Percentiles rank a stretch among this genome's conserved stretches.
Conservation (phyloP, 495 filamentous ascomycete genomes). For the Physcia stellaris region DNA sequence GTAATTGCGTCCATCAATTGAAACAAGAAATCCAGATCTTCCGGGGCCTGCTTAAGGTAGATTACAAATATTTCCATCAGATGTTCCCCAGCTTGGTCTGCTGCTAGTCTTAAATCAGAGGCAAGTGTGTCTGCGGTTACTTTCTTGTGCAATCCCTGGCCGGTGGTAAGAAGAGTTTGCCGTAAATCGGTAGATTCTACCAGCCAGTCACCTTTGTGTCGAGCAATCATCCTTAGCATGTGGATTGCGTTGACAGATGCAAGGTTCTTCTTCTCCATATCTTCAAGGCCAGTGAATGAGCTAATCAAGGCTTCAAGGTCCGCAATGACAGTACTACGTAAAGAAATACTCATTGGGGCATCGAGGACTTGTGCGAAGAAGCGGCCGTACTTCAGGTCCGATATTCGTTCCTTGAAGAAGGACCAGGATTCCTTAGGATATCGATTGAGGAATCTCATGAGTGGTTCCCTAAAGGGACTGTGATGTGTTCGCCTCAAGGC, state of each 20-base stretch:
- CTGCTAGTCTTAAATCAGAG: conserved; percentile 61
- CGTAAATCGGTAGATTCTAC: conserved; percentile 60
- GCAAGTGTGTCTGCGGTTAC: conserved; percentile 45
- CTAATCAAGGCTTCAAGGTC: conserved; percentile 58
- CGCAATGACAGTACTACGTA: conserved; percentile 59
- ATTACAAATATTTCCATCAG: conserved; percentile 74
- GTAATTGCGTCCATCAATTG: conserved; percentile 75
- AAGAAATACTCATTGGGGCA: conserved; percentile 55
- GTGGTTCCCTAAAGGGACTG: conserved; percentile 80
- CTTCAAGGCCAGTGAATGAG: conserved; percentile 44
- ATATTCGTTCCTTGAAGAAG: conserved; percentile 59
- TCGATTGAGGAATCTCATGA: conserved; percentile 88
- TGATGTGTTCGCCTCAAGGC: conserved; percentile 79
- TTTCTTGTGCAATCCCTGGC: conserved; percentile 60
- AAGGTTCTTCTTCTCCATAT: conserved; percentile 48
- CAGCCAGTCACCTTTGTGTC: conserved; percentile 49
- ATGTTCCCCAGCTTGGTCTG: conserved; percentile 78
- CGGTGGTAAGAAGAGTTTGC: conserved; percentile 50
- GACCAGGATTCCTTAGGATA: conserved; percentile 81
- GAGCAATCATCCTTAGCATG: conserved; percentile 60
- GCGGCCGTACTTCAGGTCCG: conserved; percentile 77
- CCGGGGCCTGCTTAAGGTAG: conserved; percentile 57
- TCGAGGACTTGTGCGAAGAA: conserved; percentile 86
- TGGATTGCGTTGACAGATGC: conserved; percentile 83
- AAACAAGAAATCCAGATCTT: conserved; percentile 83